These are phyloP conservation scores for Cladorrhinum sp. DNA, from an alignment of 2,329 filamentous ascomycete species.

Conservation along the genomic window DNA sequence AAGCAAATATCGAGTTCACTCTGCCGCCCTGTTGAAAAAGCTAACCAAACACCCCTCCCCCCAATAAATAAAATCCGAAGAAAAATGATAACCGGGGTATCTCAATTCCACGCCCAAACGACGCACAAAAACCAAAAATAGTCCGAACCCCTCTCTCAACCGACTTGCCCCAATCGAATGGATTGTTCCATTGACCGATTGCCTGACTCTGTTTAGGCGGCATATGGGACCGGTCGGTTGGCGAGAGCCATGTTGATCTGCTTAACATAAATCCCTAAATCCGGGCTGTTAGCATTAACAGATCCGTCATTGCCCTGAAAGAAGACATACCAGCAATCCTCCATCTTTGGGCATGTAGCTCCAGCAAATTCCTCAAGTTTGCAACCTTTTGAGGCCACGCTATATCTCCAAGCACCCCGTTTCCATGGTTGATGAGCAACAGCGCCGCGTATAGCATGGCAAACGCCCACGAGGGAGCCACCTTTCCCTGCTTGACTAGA, in stretches of 20 bases:
- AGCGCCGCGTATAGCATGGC: slow-evolving; percentile 28
- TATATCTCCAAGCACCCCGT: slow-evolving; percentile 22
- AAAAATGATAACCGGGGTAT: neutral
- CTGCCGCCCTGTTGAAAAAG: too few relatives aligned
- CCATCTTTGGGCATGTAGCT: slow-evolving; percentile 28
- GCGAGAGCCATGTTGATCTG: slow-evolving; percentile 22
- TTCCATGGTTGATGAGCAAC: slow-evolving; percentile 29
- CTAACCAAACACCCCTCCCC: too few relatives aligned
- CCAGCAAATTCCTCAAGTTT: slow-evolving; percentile 23
- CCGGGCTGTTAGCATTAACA: neutral
- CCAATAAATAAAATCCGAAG: neutral
- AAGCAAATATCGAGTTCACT: neutral
- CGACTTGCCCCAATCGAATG: neutral
- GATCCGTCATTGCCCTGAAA: neutral
- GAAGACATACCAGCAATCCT: slow-evolving; percentile 29
- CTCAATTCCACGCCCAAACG: neutral
- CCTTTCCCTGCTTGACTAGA: slow-evolving; percentile 16
- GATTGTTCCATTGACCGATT: neutral
- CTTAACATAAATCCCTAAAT: slow-evolving; percentile 21
- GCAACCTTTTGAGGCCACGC: slow-evolving; percentile 29
- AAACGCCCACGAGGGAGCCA: slow-evolving; percentile 28
- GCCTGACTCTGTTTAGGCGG: neutral
- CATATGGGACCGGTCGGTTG: slow-evolving; percentile 11
- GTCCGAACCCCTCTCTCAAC: neutral
- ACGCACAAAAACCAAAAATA: neutral